A percentile compares a stretch with the other conserved stretches of the same genome.
These are phyloP conservation scores for Xylaria sp. DNA, from an alignment of 2,329 filamentous ascomycete genomes.

Conservation along the genomic window DNA sequence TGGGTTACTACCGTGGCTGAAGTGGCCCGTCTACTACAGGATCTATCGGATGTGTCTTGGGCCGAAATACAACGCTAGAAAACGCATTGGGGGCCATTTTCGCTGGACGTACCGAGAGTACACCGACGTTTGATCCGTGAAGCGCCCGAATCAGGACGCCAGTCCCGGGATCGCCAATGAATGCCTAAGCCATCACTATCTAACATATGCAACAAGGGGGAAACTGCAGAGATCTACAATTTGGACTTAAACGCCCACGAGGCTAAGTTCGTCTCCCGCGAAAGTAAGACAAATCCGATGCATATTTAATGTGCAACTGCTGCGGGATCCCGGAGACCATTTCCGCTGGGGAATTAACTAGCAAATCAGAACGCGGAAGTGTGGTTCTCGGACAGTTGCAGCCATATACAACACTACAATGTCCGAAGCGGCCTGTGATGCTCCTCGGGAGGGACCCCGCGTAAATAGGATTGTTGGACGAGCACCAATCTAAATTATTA, in stretches of 20 bases:
- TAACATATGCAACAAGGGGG: not conserved
- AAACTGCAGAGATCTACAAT: not conserved
- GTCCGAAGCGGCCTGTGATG: not conserved
- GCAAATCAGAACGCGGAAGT: not conserved
- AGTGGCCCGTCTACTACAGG: not conserved
- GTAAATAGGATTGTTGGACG: not conserved
- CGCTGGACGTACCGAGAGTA: not conserved
- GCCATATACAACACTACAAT: not conserved
- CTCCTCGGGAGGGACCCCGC: constrained; percentile 6
- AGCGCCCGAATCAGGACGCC: not conserved
- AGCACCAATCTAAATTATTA: not conserved
- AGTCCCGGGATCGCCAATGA: not conserved
- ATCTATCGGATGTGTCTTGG: not conserved
- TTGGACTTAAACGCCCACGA: not conserved
- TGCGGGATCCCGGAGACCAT: not conserved
- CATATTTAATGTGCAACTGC: not conserved
- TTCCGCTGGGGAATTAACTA: not conserved
- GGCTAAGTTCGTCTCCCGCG: not conserved
- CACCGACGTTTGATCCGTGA: not conserved
- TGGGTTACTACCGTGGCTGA: not conserved
- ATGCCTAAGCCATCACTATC: not conserved
- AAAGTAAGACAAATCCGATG: not conserved
- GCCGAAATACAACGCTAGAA: not conserved
- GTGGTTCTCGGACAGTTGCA: constrained; percentile 10
- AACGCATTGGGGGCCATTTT: not conserved